Evolutionary conservation across 2,329 filamentous ascomycete genomes (phyloP).

Genomic region (Fusarium musae): DNA sequence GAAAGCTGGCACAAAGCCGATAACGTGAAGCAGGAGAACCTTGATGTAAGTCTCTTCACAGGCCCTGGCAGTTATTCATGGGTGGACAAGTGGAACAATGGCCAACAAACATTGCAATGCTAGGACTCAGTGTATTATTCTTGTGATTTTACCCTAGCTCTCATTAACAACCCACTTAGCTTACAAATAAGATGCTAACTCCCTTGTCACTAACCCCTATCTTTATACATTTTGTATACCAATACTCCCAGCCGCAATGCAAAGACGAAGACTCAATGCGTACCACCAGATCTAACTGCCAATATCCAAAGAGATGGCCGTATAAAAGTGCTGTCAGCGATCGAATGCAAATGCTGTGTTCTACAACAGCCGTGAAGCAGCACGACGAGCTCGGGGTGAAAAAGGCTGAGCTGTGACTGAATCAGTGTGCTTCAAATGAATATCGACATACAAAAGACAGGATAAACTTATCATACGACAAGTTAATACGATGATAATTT

Average conservation of each 20-base stretch:
- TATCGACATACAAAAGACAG: not conserved
- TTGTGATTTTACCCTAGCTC: too few relatives aligned
- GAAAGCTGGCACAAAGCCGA: not conserved
- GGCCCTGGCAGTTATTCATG: not conserved
- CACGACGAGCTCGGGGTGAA: not conserved
- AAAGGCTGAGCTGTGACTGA: not conserved
- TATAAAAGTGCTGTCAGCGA: not conserved
- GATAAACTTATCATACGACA: not conserved
- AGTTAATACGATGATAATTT: not conserved
- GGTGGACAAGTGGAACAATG: not conserved
- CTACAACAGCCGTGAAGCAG: not conserved
- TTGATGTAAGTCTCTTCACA: not conserved
- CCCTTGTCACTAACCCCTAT: not conserved
- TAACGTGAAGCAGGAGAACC: too few relatives aligned
- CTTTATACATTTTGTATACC: not conserved
- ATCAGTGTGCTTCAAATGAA: too few relatives aligned
- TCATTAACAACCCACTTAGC: not conserved
- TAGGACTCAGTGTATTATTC: not conserved
- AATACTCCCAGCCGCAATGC: not conserved
- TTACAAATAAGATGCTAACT: not conserved
- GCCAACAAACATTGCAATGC: too few relatives aligned
- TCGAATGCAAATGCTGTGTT: not conserved
- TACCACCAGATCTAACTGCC: not conserved
- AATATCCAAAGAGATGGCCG: not conserved
- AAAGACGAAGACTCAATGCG: not conserved